phyloP scores from a whole-genome alignment of 768 basidiomycete genomes.

The Xerocomellus intermedius region DNA sequence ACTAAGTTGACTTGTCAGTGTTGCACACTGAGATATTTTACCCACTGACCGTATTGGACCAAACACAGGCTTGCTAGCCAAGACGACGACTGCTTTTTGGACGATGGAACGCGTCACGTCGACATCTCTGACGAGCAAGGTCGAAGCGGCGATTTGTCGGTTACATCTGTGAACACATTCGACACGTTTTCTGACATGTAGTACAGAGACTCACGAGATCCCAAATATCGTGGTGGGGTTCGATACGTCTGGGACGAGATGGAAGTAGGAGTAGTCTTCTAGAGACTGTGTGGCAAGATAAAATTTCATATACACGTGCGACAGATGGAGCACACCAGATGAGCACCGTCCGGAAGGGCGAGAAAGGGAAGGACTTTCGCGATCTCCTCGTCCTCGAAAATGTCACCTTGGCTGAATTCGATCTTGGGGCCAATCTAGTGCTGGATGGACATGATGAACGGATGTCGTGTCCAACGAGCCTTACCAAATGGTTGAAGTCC shows the following conservation, averaged over 20 bases:
- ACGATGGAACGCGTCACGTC: conserved; percentile 96
- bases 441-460: conserved; percentile 14
- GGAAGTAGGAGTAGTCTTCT: conserved; percentile 98
- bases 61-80: conserved; percentile 88
- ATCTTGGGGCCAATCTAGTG: conserved; percentile 86
- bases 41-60: conserved; percentile 79
- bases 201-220: conserved; percentile 63
- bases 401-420: conserved; percentile 75
- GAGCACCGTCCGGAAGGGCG: conserved; percentile 95
- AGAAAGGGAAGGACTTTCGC: conserved; percentile 88
- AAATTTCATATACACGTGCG: conserved; percentile 7
- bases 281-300: conserved; percentile 12
- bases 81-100: conserved; percentile 95
- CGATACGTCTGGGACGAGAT: conserved; percentile 71
- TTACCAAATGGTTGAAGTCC: conserved; percentile 91
- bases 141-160: conserved; percentile 83
- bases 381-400: conserved; percentile 85
- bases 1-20: conserved; percentile 37
- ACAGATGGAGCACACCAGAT: conserved; percentile 54
- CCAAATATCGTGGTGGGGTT: conserved; percentile 87
- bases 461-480: conserved; percentile 16
- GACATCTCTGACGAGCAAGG: conserved; percentile 70
- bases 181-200: background rate
- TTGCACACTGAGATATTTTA: background rate
- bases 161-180: conserved; percentile 63